Conservation (phyloP, 148 eudicot genomes). For the Nepenthes mirabilis region DNA sequence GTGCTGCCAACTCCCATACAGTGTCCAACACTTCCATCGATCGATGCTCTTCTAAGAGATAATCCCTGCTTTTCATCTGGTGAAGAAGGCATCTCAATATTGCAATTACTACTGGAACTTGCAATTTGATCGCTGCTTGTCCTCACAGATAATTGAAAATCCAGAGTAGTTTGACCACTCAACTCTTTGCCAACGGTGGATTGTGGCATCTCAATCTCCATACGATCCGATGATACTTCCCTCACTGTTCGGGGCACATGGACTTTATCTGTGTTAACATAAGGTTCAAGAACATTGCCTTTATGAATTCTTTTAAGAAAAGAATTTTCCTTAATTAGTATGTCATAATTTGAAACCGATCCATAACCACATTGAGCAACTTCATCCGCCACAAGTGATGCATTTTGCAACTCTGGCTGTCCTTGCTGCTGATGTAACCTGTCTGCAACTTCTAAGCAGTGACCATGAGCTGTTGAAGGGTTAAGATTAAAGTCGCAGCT, state of each 20-base stretch:
- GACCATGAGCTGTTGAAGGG: conserved; percentile 2
- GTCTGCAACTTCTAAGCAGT: conserved; percentile 7
- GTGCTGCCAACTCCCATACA: conserved; percentile 1
- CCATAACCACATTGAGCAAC: background rate
- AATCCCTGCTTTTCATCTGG: conserved; percentile 7
- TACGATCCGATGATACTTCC: conserved; percentile 8
- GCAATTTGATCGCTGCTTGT: conserved; percentile 9
- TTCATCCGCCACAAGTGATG: conserved; percentile 3
- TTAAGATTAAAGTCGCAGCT: background rate
- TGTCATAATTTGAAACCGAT: background rate
- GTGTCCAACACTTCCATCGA: conserved; percentile 9
- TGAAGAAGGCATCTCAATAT: conserved; percentile 8
- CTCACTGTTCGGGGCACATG: conserved; percentile 3
- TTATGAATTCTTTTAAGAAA: conserved; percentile 2
- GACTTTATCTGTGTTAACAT: conserved; percentile 1
- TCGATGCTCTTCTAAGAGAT: conserved; percentile 5
- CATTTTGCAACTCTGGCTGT: conserved; percentile 5
- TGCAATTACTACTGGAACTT: conserved; percentile 4
- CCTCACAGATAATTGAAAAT: conserved; percentile 12
- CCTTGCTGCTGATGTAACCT: background rate
- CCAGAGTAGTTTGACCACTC: conserved; percentile 11
- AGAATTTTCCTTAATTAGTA: background rate
- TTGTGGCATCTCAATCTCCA: background rate
- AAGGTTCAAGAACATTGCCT: conserved; percentile 6
- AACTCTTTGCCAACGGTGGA: conserved; percentile 7